Evolutionary conservation across 441 rosid species (phyloP).

Genomic region (Syzygium malaccense): DNA sequence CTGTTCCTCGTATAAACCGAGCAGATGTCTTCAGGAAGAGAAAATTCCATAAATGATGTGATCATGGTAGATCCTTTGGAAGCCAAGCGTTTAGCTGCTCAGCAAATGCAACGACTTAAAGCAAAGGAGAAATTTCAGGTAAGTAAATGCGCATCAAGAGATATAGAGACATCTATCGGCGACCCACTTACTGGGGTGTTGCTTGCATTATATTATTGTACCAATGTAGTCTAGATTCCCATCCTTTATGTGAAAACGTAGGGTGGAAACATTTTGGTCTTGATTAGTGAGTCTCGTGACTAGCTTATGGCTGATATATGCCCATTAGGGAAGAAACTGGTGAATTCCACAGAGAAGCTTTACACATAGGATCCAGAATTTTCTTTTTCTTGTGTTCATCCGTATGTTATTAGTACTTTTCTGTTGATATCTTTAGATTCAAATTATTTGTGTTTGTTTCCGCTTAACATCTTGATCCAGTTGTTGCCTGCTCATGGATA

Average conservation of each 20-base stretch:
- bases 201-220: background rate
- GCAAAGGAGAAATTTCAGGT: slow-evolving; percentile 63
- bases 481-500: background rate
- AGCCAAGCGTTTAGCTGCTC: slow-evolving; percentile 72
- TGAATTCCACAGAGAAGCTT: background rate
- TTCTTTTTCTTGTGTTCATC: background rate
- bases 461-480: background rate
- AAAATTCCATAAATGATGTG: slow-evolving; percentile 21
- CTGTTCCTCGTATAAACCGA: background rate
- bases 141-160: background rate
- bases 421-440: background rate
- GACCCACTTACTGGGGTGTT: background rate
- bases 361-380: background rate
- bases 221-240: background rate
- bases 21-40: slow-evolving; percentile 36
- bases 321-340: background rate
- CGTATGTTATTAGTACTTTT: background rate
- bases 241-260: background rate
- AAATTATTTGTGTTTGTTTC: background rate
- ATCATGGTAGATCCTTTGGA: slow-evolving; percentile 89
- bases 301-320: background rate
- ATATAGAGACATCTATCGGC: background rate
- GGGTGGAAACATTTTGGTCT: background rate
- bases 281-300: background rate
- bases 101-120: slow-evolving; percentile 55